A percentile compares a stretch with the other conserved stretches of the same genome.
Conservation (phyloP, 805 yeast genomes). For the Candida loeiensis region DNA sequence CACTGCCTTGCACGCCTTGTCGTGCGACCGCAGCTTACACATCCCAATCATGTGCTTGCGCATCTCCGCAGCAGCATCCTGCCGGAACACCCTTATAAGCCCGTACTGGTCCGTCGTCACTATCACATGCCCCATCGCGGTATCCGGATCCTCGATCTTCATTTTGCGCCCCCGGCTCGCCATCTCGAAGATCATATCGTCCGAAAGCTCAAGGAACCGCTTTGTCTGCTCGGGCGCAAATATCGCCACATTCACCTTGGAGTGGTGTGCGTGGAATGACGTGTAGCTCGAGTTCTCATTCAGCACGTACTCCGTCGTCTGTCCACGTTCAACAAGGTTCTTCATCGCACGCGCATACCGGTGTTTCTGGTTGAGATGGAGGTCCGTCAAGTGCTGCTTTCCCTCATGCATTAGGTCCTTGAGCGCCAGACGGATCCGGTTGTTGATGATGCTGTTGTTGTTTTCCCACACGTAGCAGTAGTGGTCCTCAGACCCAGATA, state of each 20-base stretch:
- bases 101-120: slow-evolving; percentile 79
- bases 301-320: slow-evolving; percentile 20
- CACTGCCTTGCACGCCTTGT: not conserved
- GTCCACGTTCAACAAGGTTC: slow-evolving; percentile 25
- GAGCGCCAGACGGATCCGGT: slow-evolving; percentile 31
- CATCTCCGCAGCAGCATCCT: slow-evolving; percentile 59
- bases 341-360: slow-evolving; percentile 26
- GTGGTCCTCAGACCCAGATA: slow-evolving; percentile 85
- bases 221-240: slow-evolving; percentile 74
- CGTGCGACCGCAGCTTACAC: slow-evolving; percentile 5
- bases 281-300: slow-evolving; percentile 60
- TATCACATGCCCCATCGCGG: slow-evolving; percentile 46
- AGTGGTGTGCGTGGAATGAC: slow-evolving; percentile 73
- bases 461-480: slow-evolving; percentile 80
- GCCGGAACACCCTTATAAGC: slow-evolving; percentile 69
- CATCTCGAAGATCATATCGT: slow-evolving; percentile 75
- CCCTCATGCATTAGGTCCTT: slow-evolving; percentile 35
- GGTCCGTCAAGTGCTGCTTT: slow-evolving; percentile 30
- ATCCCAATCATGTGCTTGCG: slow-evolving; percentile 24
- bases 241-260: slow-evolving; percentile 68
- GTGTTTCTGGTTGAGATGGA: slow-evolving; percentile 23
- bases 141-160: slow-evolving; percentile 9
- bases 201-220: slow-evolving; percentile 63
- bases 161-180: slow-evolving; percentile 21
- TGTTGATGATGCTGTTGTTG: slow-evolving; percentile 40